Percentiles rank a stretch among this genome's conserved stretches.
Conservation (phyloP, 2,329 filamentous ascomycete genomes). For the Calonectria pseudoreteaudii region DNA sequence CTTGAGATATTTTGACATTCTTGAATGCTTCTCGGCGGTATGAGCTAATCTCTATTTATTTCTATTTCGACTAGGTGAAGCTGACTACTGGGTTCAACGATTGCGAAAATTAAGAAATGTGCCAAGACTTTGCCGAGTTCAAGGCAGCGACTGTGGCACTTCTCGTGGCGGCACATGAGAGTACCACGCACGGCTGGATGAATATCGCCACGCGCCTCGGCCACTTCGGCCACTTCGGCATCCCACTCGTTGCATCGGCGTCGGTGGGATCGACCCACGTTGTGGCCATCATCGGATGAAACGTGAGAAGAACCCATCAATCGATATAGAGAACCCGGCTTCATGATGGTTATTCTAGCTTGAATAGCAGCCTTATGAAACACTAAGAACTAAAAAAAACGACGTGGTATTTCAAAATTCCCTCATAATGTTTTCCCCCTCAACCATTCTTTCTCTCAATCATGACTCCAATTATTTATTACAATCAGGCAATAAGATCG, state of each 20-base stretch:
- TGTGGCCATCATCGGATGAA: not conserved
- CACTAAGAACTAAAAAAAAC: no score
- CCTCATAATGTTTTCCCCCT: no score
- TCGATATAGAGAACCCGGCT: not conserved
- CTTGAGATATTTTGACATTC: not conserved
- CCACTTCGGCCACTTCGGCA: not conserved
- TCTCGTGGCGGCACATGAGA: not conserved
- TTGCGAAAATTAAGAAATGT: not conserved
- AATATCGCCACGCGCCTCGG: not conserved
- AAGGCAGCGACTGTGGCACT: not conserved
- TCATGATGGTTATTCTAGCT: not conserved
- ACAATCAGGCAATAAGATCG: conserved; percentile 19
- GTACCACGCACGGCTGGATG: not conserved
- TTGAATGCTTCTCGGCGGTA: not conserved
- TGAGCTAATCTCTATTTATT: not conserved
- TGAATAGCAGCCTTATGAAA: no score
- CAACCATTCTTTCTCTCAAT: no score
- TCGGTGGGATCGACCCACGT: not conserved
- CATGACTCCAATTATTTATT: no score
- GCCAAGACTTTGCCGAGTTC: not conserved
- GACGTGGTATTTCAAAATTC: no score
- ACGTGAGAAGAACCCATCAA: not conserved
- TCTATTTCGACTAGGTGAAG: not conserved
- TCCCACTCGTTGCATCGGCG: not conserved
- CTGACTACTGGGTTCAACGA: not conserved